Base-by-base conservation (phyloP, 352 stramenopile genomes). In the Stephanocyclus meneghinianus region DNA sequence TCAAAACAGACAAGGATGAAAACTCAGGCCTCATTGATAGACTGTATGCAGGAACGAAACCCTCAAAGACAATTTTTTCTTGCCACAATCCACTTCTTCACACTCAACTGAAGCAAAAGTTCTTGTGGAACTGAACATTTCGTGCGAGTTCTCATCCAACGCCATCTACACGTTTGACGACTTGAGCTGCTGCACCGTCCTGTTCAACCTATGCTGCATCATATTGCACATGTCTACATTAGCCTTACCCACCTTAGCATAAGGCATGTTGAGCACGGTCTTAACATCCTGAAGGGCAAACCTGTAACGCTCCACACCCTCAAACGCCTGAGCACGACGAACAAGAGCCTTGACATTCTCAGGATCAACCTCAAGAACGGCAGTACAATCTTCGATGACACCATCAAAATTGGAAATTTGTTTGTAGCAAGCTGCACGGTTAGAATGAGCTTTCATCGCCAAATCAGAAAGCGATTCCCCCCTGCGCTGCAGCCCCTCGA, bases 381-480 rank as follows among this genome's bases (percentile, higher is more conserved):
- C 94, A 37, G 95, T 97, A 83, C 95, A 98, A 87, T 98, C 96
- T 53, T 92, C 90, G 75, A 98, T 98, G 15, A 97, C 95, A 45
- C 91, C 95, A 56, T 97, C 97, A 86, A 98, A 98, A 89, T 98
- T 97, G 86, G 93, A 97, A 71, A 98, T 95, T 91, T 98, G 95
- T 89, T 98, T 97, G 94, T 98, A 95, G 88, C 96, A 98, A 62
- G 96, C 96, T 35, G 96, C 94, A 81, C 96, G 95, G 80, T 98
- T 98, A 83, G 96, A 95, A 87, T 96, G 97, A 77, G 95, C 97
- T 85, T 97, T 97, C 65, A 98, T 84, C 8, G 95, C 91, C 40
- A 98, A 75, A 5, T 93, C 83, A 55, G 91, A 95, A 30, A 68
- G 55, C 35, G 69, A 80, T 61, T 96, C 89, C 11, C 74, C 72